phyloP scores from a whole-genome alignment of 345 rosid genomes.

The Pistacia vera region DNA sequence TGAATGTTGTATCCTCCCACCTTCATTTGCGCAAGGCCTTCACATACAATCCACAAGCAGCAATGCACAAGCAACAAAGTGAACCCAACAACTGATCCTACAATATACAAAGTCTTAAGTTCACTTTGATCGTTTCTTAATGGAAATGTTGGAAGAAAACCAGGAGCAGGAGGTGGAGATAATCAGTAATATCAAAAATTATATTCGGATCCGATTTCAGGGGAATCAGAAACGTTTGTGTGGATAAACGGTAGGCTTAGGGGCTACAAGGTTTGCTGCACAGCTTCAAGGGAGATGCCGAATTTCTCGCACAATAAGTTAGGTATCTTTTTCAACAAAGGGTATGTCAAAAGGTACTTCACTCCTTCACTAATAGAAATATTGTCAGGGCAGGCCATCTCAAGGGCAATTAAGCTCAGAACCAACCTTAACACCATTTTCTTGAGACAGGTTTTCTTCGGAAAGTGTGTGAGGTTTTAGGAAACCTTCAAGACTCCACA shows the following conservation, averaged over 20 bases:
- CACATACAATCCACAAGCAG: slow-evolving; percentile 35
- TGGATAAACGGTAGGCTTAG: slow-evolving; percentile 44
- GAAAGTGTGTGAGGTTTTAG: slow-evolving; percentile 32
- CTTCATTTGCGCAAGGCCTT: slow-evolving; percentile 30
- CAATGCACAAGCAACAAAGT: slow-evolving; percentile 29
- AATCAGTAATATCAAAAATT: slow-evolving; percentile 20
- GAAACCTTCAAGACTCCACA: slow-evolving; percentile 49
- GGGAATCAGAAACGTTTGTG: slow-evolving; percentile 50
- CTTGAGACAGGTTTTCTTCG: slow-evolving; percentile 30
- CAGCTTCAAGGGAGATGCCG: slow-evolving; percentile 29
- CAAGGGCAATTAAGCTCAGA: slow-evolving; percentile 41
- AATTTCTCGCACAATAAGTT: slow-evolving; percentile 33
- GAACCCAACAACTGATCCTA: slow-evolving; percentile 48
- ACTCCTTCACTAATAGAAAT: slow-evolving; percentile 4
- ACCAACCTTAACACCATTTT: slow-evolving; percentile 19
- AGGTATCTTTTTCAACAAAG: slow-evolving; percentile 47
- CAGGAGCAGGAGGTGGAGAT: slow-evolving; percentile 44
- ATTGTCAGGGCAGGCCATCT: slow-evolving; percentile 61
- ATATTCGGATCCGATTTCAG: slow-evolving; percentile 28
- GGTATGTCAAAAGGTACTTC: slow-evolving; percentile 50
- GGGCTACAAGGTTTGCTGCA: slow-evolving; percentile 39
- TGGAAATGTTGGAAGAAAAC: slow-evolving; percentile 42
- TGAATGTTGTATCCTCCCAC: slow-evolving; percentile 36
- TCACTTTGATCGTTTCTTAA: slow-evolving; percentile 17
- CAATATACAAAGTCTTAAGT: slow-evolving; percentile 40